Evolutionary conservation across 73 alveolate species (phyloP), one percentile per base, ranked within the genome.

Genomic region (Symbiodinium natans): DNA sequence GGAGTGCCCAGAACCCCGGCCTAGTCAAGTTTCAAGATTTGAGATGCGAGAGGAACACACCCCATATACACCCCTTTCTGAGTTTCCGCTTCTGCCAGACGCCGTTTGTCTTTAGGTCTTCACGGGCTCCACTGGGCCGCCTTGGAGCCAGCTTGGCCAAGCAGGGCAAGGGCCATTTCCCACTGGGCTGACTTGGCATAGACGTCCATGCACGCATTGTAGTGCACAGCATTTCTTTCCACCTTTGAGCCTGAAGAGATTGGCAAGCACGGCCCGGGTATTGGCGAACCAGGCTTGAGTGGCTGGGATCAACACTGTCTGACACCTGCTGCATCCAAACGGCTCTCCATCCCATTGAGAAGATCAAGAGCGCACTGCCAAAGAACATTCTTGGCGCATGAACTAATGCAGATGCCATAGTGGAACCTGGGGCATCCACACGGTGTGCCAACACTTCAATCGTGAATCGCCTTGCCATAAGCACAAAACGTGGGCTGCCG

Each of bases 161-260:
- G 74, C 36, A 87, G 8, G n/a, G 43, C 68, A 75, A 87, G 33
- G 15, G 94, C 94, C 42, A 56, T 42, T 40, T 87, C 63, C 94
- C 94, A 87, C 41, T 36, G 84, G 42, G 38, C 83, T 10, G 94
- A 75, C 42, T 87, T 87, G 40, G 84, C 74, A 41, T 71, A 87
- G 21, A 80, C 94, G 41, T 87, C 63, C 83, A 87, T 42, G 71
- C 94, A 87, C 8, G 80, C 94, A 56, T 87, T 87, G 68, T 54
- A 80, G 68, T 87, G 94, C n/a, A 87, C 94, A 56, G 31, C 9
- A 56, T 87, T 87, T 1, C 84, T 75, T 38, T 75, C 39, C 42
- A 36, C 85, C 33, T 6, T 27, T 7, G 68, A 7, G 42, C 94
- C 94, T 87, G 36, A 48, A 25, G 3, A n/a, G n/a, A 8, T 39